phyloP scores from a whole-genome alignment of 2,329 filamentous ascomycete species.

The Fusarium annulatum region DNA sequence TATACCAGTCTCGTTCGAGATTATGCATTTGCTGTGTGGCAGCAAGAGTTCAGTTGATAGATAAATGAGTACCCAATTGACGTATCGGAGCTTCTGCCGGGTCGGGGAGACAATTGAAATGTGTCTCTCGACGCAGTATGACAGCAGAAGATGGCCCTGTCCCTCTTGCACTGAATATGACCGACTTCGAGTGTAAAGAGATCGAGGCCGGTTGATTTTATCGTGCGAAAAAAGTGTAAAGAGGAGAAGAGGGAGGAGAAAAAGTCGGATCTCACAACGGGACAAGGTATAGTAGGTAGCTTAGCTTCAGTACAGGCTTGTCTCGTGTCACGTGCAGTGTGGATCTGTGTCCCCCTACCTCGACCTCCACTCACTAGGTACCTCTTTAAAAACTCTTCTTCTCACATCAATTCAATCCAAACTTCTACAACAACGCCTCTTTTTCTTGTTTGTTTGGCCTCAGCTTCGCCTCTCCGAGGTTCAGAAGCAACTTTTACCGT shows the following conservation, averaged over 20 bases:
- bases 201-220: slow-evolving; percentile 70
- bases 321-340: slow-evolving; percentile 43
- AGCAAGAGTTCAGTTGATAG: neutral
- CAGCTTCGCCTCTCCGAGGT: slow-evolving; percentile 6
- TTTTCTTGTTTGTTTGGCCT: neutral
- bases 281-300: neutral
- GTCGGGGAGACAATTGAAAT: slow-evolving; percentile 39
- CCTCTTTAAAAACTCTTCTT: slow-evolving; percentile 23
- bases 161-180: slow-evolving; percentile 72
- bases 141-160: slow-evolving; percentile 48
- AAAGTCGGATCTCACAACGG: slow-evolving; percentile 12
- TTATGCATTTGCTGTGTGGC: neutral
- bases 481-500: slow-evolving; percentile 23
- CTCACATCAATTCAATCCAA: slow-evolving; percentile 1
- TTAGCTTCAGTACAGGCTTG: neutral
- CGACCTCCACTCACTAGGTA: neutral
- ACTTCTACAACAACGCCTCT: slow-evolving; percentile 15
- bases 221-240: slow-evolving; percentile 64
- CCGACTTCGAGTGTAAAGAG: slow-evolving; percentile 62
- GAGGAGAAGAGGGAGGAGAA: slow-evolving; percentile 42
- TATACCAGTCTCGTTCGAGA: neutral
- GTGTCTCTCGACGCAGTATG: slow-evolving; percentile 38
- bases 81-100: slow-evolving; percentile 49
- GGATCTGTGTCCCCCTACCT: slow-evolving; percentile 12
- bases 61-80: neutral